Evolutionary conservation across 805 yeast genomes (phyloP).

Genomic region (Saccharomyces eubayanus): DNA sequence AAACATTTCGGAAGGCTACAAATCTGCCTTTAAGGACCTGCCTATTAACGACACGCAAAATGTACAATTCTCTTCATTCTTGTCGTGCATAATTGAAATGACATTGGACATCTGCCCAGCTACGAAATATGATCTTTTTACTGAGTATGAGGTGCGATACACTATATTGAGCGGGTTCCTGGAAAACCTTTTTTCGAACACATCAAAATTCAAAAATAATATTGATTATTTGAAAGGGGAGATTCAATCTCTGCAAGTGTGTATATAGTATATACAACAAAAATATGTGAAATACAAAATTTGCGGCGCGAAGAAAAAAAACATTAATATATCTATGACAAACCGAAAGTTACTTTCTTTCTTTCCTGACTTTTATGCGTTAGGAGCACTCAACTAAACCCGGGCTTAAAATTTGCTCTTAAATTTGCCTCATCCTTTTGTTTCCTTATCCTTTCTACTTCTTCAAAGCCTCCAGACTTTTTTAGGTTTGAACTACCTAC

Average conservation of each 20-base stretch:
- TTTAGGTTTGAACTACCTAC: conserved; percentile 71
- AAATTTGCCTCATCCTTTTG: conserved; percentile 65
- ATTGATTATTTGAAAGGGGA: conserved; percentile 4
- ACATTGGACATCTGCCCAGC: not conserved
- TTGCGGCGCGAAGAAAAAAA: not conserved
- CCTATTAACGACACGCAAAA: not conserved
- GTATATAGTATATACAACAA: not conserved
- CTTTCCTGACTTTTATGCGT: not conserved
- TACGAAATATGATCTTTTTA: not conserved
- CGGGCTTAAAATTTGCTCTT: conserved; percentile 38
- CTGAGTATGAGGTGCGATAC: not conserved
- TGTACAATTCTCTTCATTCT: not conserved
- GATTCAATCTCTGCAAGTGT: not conserved
- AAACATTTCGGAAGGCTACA: not conserved
- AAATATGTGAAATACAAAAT: not conserved
- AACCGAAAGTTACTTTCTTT: not conserved
- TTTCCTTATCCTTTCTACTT: conserved; percentile 61
- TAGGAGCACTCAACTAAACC: not conserved
- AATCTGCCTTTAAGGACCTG: not conserved
- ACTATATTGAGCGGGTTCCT: conserved; percentile 9
- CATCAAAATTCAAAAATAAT: conserved; percentile 9
- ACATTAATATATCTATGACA: not conserved
- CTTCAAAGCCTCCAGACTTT: conserved; percentile 84
- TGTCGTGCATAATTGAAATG: not conserved
- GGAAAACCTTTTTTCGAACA: conserved; percentile 5